phyloP scores from a whole-genome alignment of 345 rosid species.

The Geranium rotundifolium region DNA sequence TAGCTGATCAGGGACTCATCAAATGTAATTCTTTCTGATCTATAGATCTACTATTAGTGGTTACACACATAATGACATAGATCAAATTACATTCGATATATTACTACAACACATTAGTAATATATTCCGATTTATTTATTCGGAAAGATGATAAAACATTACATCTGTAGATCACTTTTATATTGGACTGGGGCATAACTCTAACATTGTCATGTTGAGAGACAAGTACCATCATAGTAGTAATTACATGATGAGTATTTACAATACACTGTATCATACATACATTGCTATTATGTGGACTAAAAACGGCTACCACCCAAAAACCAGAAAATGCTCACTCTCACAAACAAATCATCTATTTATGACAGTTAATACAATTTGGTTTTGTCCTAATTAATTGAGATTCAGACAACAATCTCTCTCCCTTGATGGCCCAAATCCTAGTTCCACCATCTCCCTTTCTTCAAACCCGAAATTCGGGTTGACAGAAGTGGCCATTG shows the following conservation, averaged over 20 bases:
- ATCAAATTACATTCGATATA: too few relatives aligned
- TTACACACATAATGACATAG: too few relatives aligned
- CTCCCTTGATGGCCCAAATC: neutral
- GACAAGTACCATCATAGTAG: neutral
- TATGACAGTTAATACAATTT: slow-evolving; percentile 8
- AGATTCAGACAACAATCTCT: slow-evolving; percentile 12
- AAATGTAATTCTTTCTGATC: too few relatives aligned
- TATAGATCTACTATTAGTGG: too few relatives aligned
- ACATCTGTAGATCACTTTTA: too few relatives aligned
- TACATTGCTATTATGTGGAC: slow-evolving; percentile 2
- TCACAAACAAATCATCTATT: neutral
- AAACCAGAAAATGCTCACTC: neutral
- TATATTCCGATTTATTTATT: too few relatives aligned
- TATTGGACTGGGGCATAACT: too few relatives aligned
- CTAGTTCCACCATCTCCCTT: neutral
- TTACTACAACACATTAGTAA: too few relatives aligned
- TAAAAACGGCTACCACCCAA: neutral
- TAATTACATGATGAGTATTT: neutral
- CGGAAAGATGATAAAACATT: too few relatives aligned
- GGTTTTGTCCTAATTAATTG: slow-evolving; percentile 17
- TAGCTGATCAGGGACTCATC: too few relatives aligned
- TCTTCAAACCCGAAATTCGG: slow-evolving; percentile 6
- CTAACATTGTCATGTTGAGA: neutral
- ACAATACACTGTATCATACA: too few relatives aligned
- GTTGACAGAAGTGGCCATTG: slow-evolving; percentile 13